Evolutionary conservation across 2,329 filamentous ascomycete genomes (phyloP), one percentile per base, ranked within the genome.

Genomic region (Fusarium nanum): DNA sequence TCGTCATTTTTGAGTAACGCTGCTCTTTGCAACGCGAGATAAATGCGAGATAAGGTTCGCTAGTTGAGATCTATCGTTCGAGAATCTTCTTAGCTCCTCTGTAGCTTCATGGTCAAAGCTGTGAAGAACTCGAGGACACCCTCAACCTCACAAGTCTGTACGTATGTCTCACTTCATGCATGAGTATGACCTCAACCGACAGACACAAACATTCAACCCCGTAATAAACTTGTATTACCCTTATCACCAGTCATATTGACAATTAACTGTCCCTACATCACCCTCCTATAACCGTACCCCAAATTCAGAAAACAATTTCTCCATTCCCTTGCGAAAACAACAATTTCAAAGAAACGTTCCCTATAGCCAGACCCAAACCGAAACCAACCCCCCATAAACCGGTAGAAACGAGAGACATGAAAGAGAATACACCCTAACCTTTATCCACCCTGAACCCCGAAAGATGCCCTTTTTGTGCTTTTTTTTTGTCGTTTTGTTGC

Each of bases 241-340:
- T 48, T n/a, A 49, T 53, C 56, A 53, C 45, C 44, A 27, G 7
- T 18, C 45, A 25, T 23, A 53, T 41, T 53, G 30, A 16, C 41
- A 55, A 71, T 72, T 72, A 71, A 46, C 52, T 60, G 28, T 42
- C 60, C 59, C 32, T 54, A 22, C 44, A 32, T 28, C 40, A 22
- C 37, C 44, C 22, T 22, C 20, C 57, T 47, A 23, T 34, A 55
- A 5, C 52, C 44, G 54, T 44, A 44, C 55, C 59, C 47, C 37
- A 11, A 68, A 69, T 47, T 47, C 55, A 73, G 37, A 57, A 72
- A 72, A 58, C 66, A 72, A 69, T 63, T 74, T 66, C 70, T 55
- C 73, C 70, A 60, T 69, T 66, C 46, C 72, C 57, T 67, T 57
- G 48, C 41, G 68, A 60, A 60, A 67, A 64, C 41, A 70, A 64